These are phyloP conservation scores for Gamsiella multidivaricata DNA, from an alignment of 192 early-diverging fungal genomes.

Conservation along the genomic window DNA sequence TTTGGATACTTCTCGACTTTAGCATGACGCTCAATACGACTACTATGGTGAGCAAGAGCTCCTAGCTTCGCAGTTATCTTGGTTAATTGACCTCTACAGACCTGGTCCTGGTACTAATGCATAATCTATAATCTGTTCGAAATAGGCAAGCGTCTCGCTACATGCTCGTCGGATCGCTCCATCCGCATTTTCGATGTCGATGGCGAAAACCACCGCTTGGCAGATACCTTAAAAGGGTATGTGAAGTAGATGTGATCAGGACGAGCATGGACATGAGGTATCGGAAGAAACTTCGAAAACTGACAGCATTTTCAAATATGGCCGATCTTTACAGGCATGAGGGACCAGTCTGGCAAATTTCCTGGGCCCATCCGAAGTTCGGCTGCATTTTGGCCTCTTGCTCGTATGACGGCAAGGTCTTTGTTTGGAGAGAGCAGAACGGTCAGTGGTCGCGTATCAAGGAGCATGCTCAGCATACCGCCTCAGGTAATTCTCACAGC, in stretches of 20 bases:
- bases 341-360: conserved; percentile 99
- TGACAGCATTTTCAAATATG: conserved; percentile 4
- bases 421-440: conserved; percentile 95
- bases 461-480: conserved; percentile 88
- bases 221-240: conserved; percentile 81
- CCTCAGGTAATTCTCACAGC: conserved; percentile 87
- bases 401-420: conserved; percentile 94
- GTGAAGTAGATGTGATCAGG: neutral
- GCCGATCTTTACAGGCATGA: conserved; percentile 74
- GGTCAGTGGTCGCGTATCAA: conserved; percentile 83
- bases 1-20: conserved; percentile 1
- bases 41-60: conserved; percentile 57
- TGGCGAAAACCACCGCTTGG: conserved; percentile 72
- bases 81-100: neutral
- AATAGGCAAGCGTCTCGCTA: conserved; percentile 90
- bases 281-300: conserved; percentile 14
- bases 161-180: conserved; percentile 95
- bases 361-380: conserved; percentile 99
- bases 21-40: conserved; percentile 74
- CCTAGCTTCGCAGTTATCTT: neutral
- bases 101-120: too few species aligned
- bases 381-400: conserved; percentile 95
- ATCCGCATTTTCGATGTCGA: conserved; percentile 95
- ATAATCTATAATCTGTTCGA: too few species aligned
- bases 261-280: neutral